Percentiles rank a stretch among this genome's conserved stretches.
These are phyloP conservation scores for Botrytis hyacinthi DNA, from an alignment of 2,329 filamentous ascomycete species.

Conservation along the genomic window DNA sequence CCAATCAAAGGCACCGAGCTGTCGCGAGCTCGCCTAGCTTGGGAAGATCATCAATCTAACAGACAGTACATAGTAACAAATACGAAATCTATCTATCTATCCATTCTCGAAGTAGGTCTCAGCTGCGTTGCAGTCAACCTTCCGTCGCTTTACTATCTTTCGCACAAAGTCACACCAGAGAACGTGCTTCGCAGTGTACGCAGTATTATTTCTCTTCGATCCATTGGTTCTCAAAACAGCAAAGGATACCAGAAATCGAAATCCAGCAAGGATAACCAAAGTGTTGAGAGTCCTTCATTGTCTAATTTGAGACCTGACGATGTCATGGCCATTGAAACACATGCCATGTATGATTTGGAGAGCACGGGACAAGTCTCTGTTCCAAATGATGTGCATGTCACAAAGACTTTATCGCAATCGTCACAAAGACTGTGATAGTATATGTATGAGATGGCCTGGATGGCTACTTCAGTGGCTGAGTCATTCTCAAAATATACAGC, in stretches of 20 bases:
- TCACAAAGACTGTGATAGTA: neutral
- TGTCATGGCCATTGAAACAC: neutral
- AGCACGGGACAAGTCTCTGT: neutral
- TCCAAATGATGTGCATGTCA: neutral
- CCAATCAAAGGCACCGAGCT: too few species aligned
- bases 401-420: neutral
- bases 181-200: constrained; percentile 9
- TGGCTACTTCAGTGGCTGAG: too few species aligned
- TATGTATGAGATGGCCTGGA: too few species aligned
- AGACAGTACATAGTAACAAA: neutral
- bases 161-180: constrained; percentile 6
- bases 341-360: constrained; percentile 12
- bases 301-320: neutral
- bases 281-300: neutral
- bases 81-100: neutral
- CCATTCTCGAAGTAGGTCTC: constrained; percentile 6
- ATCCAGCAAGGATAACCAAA: neutral
- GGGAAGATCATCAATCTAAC: too few species aligned
- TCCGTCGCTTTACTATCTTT: constrained; percentile 5
- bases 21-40: too few species aligned
- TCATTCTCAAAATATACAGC: too few species aligned
- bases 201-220: constrained; percentile 11
- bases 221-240: neutral
- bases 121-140: constrained; percentile 17
- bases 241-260: neutral